Base-by-base conservation (phyloP, 139 green algal genomes). In the Raphidocelis subcapitata region DNA sequence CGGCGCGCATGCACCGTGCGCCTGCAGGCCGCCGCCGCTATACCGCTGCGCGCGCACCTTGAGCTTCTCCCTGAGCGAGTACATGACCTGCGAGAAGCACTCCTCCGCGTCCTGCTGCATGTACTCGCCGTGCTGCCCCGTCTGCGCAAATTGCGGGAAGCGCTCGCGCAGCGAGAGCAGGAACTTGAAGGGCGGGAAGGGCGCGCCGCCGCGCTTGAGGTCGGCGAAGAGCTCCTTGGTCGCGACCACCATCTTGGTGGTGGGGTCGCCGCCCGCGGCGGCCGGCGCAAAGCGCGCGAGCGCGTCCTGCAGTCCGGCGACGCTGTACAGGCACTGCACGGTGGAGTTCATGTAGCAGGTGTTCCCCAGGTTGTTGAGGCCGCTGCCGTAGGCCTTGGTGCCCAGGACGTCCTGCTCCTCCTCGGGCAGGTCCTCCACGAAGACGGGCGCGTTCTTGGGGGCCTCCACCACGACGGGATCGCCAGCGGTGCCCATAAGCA, bases 41-140 rank as follows among this genome's bases (percentile, higher is more conserved):
- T n/a, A n/a, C n/a, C n/a, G n/a, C n/a, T n/a, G n/a, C n/a, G n/a
- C 41, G 37, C 60, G 5, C 56, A 91, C 91, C 86, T 92, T 89
- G 36, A 96, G 70, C 64, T 80, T 83, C 69, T 91, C 85, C 3
- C 76, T 75, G 14, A 99, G 77, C 8, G 77, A 80, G 74, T 91
- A 89, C 63, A 98, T 61, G 20, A 99, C 65, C 81, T 95, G 86
- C 5, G 86, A 92, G 88, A 88, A 98, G 84, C 96, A 99, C 82
- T 99, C 96, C 83, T 99, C 96, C 20, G 96, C 96, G 75, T 99
- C 96, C 85, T 99, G 95, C 85, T 99, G 95, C 82, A 90, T 93
- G 81, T 88, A 94, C 23, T 82, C 70, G 32, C 94, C 91, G 29
- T 82, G 78, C 36, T 77, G 47, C 37, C 75, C 79, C 62, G 75